These are phyloP conservation scores for Tanozyma kutaoensis DNA, from an alignment of 805 yeast species.

Conservation along the genomic window DNA sequence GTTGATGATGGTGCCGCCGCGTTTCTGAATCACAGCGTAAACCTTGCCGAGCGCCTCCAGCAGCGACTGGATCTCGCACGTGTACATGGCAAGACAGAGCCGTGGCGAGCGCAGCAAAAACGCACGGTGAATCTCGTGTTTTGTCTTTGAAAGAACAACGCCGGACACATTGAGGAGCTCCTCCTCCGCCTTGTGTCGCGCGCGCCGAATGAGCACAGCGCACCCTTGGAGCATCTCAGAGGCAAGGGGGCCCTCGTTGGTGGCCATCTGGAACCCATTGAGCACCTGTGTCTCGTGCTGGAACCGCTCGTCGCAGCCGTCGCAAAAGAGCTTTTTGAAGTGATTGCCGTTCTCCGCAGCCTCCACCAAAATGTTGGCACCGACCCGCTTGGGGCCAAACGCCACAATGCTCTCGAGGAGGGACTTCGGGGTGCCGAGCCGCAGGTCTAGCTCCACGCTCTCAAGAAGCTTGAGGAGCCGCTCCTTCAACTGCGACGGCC, in stretches of 20 bases:
- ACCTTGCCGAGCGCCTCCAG: constrained; percentile 93
- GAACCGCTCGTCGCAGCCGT: constrained; percentile 8
- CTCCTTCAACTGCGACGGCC: neutral
- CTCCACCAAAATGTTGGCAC: constrained; percentile 66
- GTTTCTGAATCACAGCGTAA: constrained; percentile 81
- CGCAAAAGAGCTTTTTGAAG: constrained; percentile 4
- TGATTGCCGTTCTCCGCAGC: constrained; percentile 14
- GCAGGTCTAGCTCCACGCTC: constrained; percentile 2
- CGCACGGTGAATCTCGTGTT: constrained; percentile 59
- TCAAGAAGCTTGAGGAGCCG: neutral
- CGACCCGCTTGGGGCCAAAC: constrained; percentile 69
- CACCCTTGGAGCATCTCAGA: constrained; percentile 83
- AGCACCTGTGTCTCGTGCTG: constrained; percentile 48
- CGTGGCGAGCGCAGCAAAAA: constrained; percentile 81
- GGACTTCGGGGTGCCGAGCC: constrained; percentile 7
- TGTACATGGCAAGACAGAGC: constrained; percentile 80
- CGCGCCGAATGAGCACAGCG: constrained; percentile 29
- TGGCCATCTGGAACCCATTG: constrained; percentile 78
- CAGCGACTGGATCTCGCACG: constrained; percentile 90
- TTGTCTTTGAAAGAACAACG: constrained; percentile 56
- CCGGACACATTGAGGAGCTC: constrained; percentile 44
- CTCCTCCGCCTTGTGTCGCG: constrained; percentile 14
- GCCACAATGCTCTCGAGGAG: constrained; percentile 28
- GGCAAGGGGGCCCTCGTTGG: constrained; percentile 76
- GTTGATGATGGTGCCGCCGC: constrained; percentile 72